Evolutionary conservation across 441 rosid genomes (phyloP), one percentile per base, ranked within the genome.

Genomic region (Aleurites moluccanus): DNA sequence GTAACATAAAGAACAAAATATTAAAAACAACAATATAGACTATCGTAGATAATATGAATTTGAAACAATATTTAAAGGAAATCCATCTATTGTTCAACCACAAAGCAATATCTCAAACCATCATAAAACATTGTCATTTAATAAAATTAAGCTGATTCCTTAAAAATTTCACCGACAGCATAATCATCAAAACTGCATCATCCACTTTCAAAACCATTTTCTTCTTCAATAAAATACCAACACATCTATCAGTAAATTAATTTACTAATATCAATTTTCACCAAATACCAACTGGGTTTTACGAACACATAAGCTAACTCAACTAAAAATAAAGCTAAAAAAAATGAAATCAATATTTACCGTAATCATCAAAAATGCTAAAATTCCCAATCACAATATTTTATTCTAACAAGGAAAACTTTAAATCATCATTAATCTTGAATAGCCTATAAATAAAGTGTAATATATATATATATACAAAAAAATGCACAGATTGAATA

Each of bases 141-240:
- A 8, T 6, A 38, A n/a, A n/a, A 38, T 1, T 38, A 38, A 38
- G 40, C 8, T 49, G 53, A 18, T 49, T 49, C 53, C 53, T 10
- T 5, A 38, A 38, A 5, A 35, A 35, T 35, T 35, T 5, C 52
- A 47, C n/a, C n/a, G n/a, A n/a, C n/a, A 70, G 35, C 40, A 56
- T 14, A 55, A 44, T 33, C 28, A 30, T 16, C 44, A 50, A 68
- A 67, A 10, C 49, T 1, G 25, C 35, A 56, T 6, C 3, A 68
- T 25, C 16, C n/a, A 20, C 21, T 68, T 56, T 59, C 18, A 68
- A 68, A 33, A 20, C n/a, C 35, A 55, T 53, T 30, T 33, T 11
- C 35, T 59, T 27, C 21, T 55, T 35, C 55, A 50, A 69, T 55
- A 62, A 69, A 68, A 69, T 53, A 69, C 18, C 23, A 25, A 52